phyloP scores from a whole-genome alignment of 2,329 filamentous ascomycete species.

The Fusarium subtropicale region DNA sequence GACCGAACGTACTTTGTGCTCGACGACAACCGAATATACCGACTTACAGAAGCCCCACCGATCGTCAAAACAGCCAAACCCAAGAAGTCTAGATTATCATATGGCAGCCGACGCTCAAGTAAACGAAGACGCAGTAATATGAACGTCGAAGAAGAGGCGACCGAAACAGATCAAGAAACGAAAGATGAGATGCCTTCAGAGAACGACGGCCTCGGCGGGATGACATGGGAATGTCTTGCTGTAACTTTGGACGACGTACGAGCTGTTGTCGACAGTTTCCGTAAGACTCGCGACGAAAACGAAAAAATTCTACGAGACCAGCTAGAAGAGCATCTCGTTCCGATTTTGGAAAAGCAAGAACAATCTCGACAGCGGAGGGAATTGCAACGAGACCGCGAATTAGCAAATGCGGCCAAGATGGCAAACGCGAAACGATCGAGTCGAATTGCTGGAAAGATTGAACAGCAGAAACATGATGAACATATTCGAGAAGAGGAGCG shows the following conservation, averaged over 20 bases:
- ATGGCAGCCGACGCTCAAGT: constrained; percentile 70
- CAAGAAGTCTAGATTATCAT: constrained; percentile 66
- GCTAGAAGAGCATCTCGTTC: constrained; percentile 82
- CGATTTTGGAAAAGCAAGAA: constrained; percentile 83
- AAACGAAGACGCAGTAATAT: constrained; percentile 75
- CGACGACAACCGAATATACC: constrained; percentile 94
- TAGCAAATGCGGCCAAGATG: constrained; percentile 84
- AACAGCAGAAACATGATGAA: constrained; percentile 81
- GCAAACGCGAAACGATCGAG: constrained; percentile 95
- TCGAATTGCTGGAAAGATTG: constrained; percentile 83
- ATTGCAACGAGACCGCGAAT: constrained; percentile 77
- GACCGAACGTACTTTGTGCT: constrained; percentile 90
- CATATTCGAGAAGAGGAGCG: constrained; percentile 76
- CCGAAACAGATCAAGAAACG: constrained; percentile 52
- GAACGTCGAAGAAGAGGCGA: constrained; percentile 47
- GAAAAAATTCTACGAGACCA: constrained; percentile 81
- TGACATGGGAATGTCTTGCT: constrained; percentile 92
- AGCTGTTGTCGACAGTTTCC: constrained; percentile 75
- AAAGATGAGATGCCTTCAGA: constrained; percentile 50
- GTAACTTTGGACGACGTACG: constrained; percentile 83
- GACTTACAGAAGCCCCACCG: constrained; percentile 78
- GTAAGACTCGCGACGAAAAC: constrained; percentile 82
- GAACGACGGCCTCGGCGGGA: constrained; percentile 77
- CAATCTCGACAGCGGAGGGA: constrained; percentile 79
- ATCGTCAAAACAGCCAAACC: constrained; percentile 74